Evolutionary conservation across 129 eudicot species (phyloP), one percentile per base, ranked within the genome.

Genomic region (Cynara cardunculus): DNA sequence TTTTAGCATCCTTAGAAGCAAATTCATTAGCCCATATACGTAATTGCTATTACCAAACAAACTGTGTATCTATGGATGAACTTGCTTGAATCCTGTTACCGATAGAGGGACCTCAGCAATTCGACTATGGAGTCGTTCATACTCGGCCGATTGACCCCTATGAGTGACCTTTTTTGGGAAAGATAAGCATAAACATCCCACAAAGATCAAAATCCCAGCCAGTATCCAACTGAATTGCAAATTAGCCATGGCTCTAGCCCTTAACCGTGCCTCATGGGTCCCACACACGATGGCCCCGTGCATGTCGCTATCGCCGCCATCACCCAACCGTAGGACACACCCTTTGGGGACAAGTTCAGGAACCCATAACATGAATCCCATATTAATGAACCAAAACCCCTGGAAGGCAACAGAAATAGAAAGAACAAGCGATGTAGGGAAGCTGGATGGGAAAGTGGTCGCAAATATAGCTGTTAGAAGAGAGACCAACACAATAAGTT

Each of bases 181-280:
- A 79, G 16, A 77, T 18, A 85, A 44, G 56, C 90, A 87, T 46
- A 86, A 53, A 44, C 73, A 83, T 12, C 87, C 87, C 76, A 87
- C 80, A 69, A 87, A 75, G 19, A 94, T 77, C 87, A 92, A 65
- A 39, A 94, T 83, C 21, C 88, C 93, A 9, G 89, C 83, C 32
- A 92, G 83, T 84, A 90, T 90, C 98, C 98, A 94, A 82, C 97
- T 92, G 37, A 94, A 92, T 53, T 90, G 98, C 91, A 92, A 68
- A 81, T 90, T 94, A 64, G 97, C 98, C 80, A 90, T 64, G 3
- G 94, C 92, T 76, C 76, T 85, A 26, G 97, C 97, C 81, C 94
- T 87, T 34, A 73, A 68, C 69, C 73, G 85, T 4, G 97, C 92
- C 28, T 90, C 91, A 18, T 82, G 87, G 73, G 86, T 85, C 83